Conservation (phyloP, 2,329 filamentous ascomycete species). For the Clonostachys sp. region DNA sequence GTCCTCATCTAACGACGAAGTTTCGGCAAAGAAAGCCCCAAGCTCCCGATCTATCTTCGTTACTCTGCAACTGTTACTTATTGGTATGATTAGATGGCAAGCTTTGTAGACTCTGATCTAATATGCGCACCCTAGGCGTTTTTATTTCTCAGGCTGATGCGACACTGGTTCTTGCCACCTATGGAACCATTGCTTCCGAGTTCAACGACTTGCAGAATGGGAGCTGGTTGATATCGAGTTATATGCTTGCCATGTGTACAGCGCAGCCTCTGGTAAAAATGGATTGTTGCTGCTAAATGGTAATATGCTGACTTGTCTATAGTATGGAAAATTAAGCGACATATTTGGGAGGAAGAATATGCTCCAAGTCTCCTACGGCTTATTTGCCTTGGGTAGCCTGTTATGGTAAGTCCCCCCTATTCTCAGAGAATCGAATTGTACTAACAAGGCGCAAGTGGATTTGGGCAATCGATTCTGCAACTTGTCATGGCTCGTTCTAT, state of each 20-base stretch:
- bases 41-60: too few species aligned
- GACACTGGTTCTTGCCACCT: conserved; percentile 62
- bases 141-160: conserved; percentile 65
- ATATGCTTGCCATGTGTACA: conserved; percentile 20
- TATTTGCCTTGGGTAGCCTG: conserved; percentile 60
- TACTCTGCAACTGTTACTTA: too few species aligned
- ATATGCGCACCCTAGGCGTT: conserved; percentile 24
- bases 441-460: conserved; percentile 40
- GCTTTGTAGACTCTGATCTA: too few species aligned
- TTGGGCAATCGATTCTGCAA: conserved; percentile 59
- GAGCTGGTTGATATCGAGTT: conserved; percentile 29
- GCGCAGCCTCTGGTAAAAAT: conserved; percentile 34
- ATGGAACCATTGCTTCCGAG: conserved; percentile 56
- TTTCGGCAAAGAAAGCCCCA: too few species aligned
- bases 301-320: not conserved
- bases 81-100: too few species aligned
- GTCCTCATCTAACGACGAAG: too few species aligned
- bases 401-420: too few species aligned
- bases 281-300: not conserved
- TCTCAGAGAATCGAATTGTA: too few species aligned
- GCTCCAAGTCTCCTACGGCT: conserved; percentile 57
- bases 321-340: conserved; percentile 64
- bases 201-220: conserved; percentile 52
- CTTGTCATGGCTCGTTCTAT: conserved; percentile 54
- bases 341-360: conserved; percentile 67